Conservation (phyloP, 2,329 filamentous ascomycete species). For the Aureobasidium sp. region DNA sequence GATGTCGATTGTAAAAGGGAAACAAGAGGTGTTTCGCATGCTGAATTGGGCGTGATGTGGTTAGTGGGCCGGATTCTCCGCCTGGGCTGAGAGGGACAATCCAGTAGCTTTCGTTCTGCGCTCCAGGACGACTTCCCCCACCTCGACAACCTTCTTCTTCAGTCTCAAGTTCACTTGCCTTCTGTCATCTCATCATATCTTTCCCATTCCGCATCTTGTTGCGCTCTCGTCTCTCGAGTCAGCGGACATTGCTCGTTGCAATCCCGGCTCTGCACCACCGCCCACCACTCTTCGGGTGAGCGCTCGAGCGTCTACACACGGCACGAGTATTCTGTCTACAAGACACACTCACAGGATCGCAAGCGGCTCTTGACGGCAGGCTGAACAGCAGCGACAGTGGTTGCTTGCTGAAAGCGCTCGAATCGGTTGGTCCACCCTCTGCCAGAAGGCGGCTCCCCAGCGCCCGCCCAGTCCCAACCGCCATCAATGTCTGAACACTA, state of each 20-base stretch:
- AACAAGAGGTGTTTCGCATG: conserved; percentile 12
- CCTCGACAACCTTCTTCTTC: background rate
- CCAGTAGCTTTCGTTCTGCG: conserved; percentile 10
- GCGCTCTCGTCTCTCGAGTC: conserved; percentile 7
- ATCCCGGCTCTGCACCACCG: conserved; percentile 6
- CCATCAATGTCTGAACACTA: conserved; percentile 13
- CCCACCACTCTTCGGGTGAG: conserved; percentile 7
- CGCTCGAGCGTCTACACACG: background rate
- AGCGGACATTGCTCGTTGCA: conserved; percentile 3
- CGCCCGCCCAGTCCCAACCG: conserved; percentile 11
- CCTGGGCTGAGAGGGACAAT: background rate
- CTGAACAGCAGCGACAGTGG: background rate
- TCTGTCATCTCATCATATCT: conserved; percentile 1
- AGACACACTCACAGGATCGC: background rate
- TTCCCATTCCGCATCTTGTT: background rate
- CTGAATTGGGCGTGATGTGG: conserved; percentile 15
- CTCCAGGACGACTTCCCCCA: conserved; percentile 8
- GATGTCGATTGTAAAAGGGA: background rate
- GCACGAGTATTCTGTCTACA: background rate
- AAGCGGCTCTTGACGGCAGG: background rate
- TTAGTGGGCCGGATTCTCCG: conserved; percentile 15
- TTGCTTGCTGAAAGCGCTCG: background rate
- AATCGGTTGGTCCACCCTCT: conserved; percentile 10
- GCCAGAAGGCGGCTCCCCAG: conserved; percentile 7
- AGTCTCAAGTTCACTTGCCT: background rate